These are phyloP conservation scores for Suillus clintonianus DNA, from an alignment of 768 basidiomycete genomes.

Conservation along the genomic window DNA sequence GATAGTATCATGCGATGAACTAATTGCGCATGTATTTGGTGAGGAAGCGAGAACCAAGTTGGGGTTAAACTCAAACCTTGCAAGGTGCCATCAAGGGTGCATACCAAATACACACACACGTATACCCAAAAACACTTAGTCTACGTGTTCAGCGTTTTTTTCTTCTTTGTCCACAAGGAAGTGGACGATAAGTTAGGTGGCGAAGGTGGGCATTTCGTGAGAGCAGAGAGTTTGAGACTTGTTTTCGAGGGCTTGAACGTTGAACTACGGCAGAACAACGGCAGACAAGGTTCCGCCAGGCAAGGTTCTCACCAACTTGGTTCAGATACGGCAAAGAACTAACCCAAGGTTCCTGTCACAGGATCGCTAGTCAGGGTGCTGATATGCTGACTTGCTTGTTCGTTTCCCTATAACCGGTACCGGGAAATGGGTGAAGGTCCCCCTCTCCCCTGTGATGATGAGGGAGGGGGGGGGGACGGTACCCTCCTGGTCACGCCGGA, in stretches of 20 bases:
- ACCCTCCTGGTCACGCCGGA: no score
- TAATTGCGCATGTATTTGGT: background rate
- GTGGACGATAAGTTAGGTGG: background rate
- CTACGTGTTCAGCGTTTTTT: background rate
- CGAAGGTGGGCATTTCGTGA: background rate
- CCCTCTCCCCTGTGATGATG: no score
- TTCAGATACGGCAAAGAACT: background rate
- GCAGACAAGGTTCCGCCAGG: slow-evolving; percentile 1
- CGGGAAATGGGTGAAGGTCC: slow-evolving; percentile 23
- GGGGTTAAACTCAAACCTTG: slow-evolving; percentile 3
- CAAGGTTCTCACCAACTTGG: background rate
- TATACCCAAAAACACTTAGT: background rate
- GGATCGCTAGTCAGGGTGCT: slow-evolving; percentile 3
- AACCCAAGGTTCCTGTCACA: slow-evolving; percentile 3
- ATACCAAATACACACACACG: background rate
- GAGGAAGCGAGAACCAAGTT: background rate
- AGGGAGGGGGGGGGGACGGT: no score
- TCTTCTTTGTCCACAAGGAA: background rate
- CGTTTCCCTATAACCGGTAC: slow-evolving; percentile 24
- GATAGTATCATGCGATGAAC: background rate
- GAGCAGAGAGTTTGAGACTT: background rate
- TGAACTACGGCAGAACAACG: background rate
- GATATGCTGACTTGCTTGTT: background rate
- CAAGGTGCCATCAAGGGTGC: background rate
- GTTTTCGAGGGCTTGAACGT: background rate